Evolutionary conservation across 495 filamentous ascomycete species (phyloP).

Genomic region (Penicillium goetzii): DNA sequence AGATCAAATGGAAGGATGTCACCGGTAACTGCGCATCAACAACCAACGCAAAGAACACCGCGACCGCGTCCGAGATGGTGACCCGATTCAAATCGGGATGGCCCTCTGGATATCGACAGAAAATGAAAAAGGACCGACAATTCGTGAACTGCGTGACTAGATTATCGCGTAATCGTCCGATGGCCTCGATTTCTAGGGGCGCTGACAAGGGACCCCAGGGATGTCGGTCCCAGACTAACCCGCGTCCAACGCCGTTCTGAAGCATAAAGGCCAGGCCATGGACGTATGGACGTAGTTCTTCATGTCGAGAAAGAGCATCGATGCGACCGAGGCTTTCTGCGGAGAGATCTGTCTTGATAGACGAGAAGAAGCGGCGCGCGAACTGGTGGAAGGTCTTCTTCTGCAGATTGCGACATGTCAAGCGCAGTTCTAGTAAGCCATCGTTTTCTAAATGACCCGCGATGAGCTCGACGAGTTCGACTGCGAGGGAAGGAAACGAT

Average conservation of each 20-base stretch:
- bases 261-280: conserved; percentile 32
- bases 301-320: conserved; percentile 24
- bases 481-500: conserved; percentile 19
- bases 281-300: conserved; percentile 25
- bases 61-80: conserved; percentile 33
- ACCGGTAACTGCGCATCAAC: conserved; percentile 29
- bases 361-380: conserved; percentile 30
- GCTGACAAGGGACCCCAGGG: conserved; percentile 33
- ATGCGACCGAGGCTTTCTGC: conserved; percentile 29
- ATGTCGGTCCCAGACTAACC: conserved; percentile 31
- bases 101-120: conserved; percentile 37
- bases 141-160: conserved; percentile 24
- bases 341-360: conserved; percentile 33
- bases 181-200: conserved; percentile 26
- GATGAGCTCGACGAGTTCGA: conserved; percentile 35
- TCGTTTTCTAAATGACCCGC: conserved; percentile 15
- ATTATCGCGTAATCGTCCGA: conserved; percentile 29
- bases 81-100: conserved; percentile 33
- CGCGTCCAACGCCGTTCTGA: conserved; percentile 30
- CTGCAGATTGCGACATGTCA: conserved; percentile 31
- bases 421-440: conserved; percentile 26
- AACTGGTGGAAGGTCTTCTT: conserved; percentile 35
- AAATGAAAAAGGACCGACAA: conserved; percentile 37
- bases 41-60: conserved; percentile 33
- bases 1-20: conserved; percentile 33